Percentiles rank a stretch among this genome's conserved stretches.
phyloP scores from a whole-genome alignment of 768 basidiomycete genomes.

The Pleurotus salmoneostramineus region DNA sequence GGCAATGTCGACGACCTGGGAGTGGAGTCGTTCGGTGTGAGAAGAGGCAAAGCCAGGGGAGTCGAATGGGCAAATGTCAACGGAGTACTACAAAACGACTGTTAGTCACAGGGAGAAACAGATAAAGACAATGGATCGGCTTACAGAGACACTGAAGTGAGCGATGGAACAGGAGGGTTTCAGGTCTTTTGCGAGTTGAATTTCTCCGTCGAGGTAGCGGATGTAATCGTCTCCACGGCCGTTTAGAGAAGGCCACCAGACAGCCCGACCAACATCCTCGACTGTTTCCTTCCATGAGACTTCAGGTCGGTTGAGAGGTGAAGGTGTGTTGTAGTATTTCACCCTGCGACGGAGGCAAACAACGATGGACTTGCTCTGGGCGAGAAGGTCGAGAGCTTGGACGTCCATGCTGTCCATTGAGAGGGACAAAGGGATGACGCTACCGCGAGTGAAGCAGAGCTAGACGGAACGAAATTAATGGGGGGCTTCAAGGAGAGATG shows the following conservation, averaged over 20 bases:
- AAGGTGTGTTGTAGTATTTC: slow-evolving; percentile 27
- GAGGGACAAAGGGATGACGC: slow-evolving; percentile 32
- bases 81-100: slow-evolving; percentile 33
- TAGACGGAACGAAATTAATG: not conserved
- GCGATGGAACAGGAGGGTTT: slow-evolving; percentile 46
- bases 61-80: slow-evolving; percentile 43
- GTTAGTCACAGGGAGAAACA: slow-evolving; percentile 6
- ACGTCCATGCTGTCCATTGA: slow-evolving; percentile 22
- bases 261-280: slow-evolving; percentile 39
- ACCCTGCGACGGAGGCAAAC: slow-evolving; percentile 22
- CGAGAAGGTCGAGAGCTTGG: slow-evolving; percentile 25
- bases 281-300: slow-evolving; percentile 42
- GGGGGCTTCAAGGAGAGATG: not conserved
- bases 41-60: slow-evolving; percentile 30
- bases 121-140: slow-evolving; percentile 9
- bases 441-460: slow-evolving; percentile 34
- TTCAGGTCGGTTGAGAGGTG: slow-evolving; percentile 23
- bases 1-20: slow-evolving; percentile 49
- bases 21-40: slow-evolving; percentile 33
- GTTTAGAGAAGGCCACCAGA: slow-evolving; percentile 43
- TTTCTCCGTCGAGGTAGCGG: slow-evolving; percentile 49
- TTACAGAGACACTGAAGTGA: slow-evolving; percentile 48
- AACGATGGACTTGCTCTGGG: slow-evolving; percentile 18
- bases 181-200: slow-evolving; percentile 46
- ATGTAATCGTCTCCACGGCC: slow-evolving; percentile 22